A percentile compares a stretch with the other conserved stretches of the same genome.
These are phyloP conservation scores for Biscogniauxia mediterranea DNA, from an alignment of 2,329 filamentous ascomycete species.

Conservation along the genomic window DNA sequence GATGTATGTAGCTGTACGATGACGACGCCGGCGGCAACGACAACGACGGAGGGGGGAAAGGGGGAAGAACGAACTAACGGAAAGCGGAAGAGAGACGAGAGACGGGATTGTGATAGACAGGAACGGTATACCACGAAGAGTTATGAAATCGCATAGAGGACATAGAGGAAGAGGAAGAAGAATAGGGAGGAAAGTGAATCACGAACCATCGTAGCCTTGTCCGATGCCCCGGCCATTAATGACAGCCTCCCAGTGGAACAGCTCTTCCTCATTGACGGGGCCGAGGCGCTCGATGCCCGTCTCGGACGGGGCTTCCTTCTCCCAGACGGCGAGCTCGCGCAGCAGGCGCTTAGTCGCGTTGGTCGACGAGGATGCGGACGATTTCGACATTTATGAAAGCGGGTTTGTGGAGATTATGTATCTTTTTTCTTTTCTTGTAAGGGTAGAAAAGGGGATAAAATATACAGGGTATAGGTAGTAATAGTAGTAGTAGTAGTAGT, in stretches of 20 bases:
- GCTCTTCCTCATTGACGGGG: constrained; percentile 51
- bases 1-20: background rate
- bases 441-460: too few relatives aligned
- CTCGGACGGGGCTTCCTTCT: constrained; percentile 47
- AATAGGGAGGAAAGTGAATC: background rate
- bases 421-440: background rate
- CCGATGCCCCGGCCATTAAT: constrained; percentile 58
- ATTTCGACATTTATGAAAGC: constrained; percentile 3
- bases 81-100: background rate
- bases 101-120: background rate
- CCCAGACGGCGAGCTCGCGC: constrained; percentile 56
- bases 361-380: constrained; percentile 35
- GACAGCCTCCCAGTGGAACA: constrained; percentile 59
- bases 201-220: constrained; percentile 54
- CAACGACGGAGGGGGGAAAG: background rate
- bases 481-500: too few relatives aligned
- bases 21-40: background rate
- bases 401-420: background rate
- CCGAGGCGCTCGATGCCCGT: constrained; percentile 59
- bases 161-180: too few relatives aligned
- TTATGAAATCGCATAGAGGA: background rate
- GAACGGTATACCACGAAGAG: background rate
- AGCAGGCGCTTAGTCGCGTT: constrained; percentile 56
- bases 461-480: background rate
- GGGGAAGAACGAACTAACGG: background rate